A percentile compares a stretch with the other conserved stretches of the same genome.
Conservation (phyloP, 2,329 filamentous ascomycete species). For the Lachnellula suecica region DNA sequence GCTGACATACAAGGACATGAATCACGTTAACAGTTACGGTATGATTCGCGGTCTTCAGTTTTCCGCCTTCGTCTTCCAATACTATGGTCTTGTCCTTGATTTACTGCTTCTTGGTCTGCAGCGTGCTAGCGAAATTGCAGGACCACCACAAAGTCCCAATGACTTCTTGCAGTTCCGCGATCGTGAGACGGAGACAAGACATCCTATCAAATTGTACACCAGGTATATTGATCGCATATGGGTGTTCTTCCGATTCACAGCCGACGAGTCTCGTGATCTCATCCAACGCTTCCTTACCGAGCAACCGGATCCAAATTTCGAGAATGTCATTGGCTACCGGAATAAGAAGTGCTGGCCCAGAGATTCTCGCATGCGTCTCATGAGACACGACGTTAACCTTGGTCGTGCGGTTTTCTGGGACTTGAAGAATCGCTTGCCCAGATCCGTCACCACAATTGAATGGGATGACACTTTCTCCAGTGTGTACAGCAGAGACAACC, state of each 20-base stretch:
- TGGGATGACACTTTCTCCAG: slow-evolving; percentile 99
- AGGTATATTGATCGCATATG: slow-evolving; percentile 98
- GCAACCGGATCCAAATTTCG: slow-evolving; percentile 97
- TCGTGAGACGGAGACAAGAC: slow-evolving; percentile 84
- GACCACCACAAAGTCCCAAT: slow-evolving; percentile 88
- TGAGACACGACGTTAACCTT: slow-evolving; percentile 98
- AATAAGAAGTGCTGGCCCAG: slow-evolving; percentile 99
- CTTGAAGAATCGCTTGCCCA: slow-evolving; percentile 90
- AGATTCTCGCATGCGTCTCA: slow-evolving; percentile 95
- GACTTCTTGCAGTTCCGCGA: slow-evolving; percentile 98
- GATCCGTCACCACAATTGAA: slow-evolving; percentile 94
- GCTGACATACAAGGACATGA: slow-evolving; percentile 99
- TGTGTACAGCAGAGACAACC: slow-evolving; percentile 97
- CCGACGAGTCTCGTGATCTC: slow-evolving; percentile 90
- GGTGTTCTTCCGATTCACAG: slow-evolving; percentile 93
- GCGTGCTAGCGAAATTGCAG: slow-evolving; percentile 96
- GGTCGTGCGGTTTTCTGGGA: slow-evolving; percentile 99
- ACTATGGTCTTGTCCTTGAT: slow-evolving; percentile 94
- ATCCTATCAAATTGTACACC: slow-evolving; percentile 96
- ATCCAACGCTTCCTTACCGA: slow-evolving; percentile 98
- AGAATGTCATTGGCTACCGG: slow-evolving; percentile 98
- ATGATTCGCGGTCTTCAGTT: slow-evolving; percentile 98
- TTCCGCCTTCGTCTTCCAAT: slow-evolving; percentile 98
- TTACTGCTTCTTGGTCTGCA: slow-evolving; percentile 88
- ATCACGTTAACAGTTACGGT: slow-evolving; percentile 97